These are phyloP conservation scores for Candida albicans DNA, from an alignment of 1,139 yeast species.

Conservation along the genomic window DNA sequence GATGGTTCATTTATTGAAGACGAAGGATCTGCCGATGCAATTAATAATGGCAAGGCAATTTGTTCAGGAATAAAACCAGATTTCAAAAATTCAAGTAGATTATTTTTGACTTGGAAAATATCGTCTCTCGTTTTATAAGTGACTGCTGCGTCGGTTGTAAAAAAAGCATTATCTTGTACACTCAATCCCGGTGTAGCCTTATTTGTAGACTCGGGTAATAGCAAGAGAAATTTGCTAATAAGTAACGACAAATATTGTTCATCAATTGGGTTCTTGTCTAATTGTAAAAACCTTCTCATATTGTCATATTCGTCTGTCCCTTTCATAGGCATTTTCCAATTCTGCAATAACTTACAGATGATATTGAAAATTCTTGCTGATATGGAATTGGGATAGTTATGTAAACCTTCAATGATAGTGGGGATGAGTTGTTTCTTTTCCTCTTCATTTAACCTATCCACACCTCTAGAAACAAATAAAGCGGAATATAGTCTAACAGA, in stretches of 20 bases:
- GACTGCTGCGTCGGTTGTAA: slow-evolving; percentile 69
- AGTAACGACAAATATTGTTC: slow-evolving; percentile 44
- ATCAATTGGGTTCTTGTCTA: slow-evolving; percentile 33
- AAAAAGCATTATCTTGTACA: slow-evolving; percentile 52
- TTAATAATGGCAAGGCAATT: slow-evolving; percentile 47
- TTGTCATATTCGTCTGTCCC: slow-evolving; percentile 45
- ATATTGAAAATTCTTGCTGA: slow-evolving; percentile 64
- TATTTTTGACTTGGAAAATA: slow-evolving; percentile 45
- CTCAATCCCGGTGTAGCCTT: slow-evolving; percentile 58
- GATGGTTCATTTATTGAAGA: slow-evolving; percentile 55
- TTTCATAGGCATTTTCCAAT: slow-evolving; percentile 51
- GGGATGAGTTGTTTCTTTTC: slow-evolving; percentile 49
- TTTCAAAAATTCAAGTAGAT: slow-evolving; percentile 35
- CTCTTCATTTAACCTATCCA: slow-evolving; percentile 46
- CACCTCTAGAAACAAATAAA: slow-evolving; percentile 64
- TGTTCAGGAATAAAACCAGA: slow-evolving; percentile 39
- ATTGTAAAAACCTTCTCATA: slow-evolving; percentile 28
- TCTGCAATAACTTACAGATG: slow-evolving; percentile 52
- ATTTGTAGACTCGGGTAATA: slow-evolving; percentile 42
- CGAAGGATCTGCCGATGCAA: slow-evolving; percentile 64
- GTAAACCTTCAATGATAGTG: slow-evolving; percentile 46
- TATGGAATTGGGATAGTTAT: slow-evolving; percentile 34
- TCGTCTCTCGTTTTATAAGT: slow-evolving; percentile 49
- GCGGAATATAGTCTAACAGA: slow-evolving; percentile 66
- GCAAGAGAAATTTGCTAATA: slow-evolving; percentile 56